Percentiles rank a stretch among this genome's conserved stretches.
phyloP scores from a whole-genome alignment of 1,139 yeast genomes.

The Magnusiomyces ingens region DNA sequence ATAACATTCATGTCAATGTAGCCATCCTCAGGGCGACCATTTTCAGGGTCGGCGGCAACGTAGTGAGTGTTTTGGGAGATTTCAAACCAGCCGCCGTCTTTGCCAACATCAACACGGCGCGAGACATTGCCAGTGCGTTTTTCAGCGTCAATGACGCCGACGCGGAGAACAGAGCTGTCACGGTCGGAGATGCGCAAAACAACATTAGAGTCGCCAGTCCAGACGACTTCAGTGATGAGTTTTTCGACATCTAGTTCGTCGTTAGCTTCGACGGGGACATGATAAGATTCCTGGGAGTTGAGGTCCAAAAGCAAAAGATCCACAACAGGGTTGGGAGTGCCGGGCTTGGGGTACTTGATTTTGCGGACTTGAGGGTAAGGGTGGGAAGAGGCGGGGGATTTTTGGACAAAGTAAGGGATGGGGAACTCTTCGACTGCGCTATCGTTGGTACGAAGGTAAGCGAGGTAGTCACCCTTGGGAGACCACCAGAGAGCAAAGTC shows the following conservation, averaged over 20 bases:
- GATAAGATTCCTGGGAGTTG: conserved; percentile 26
- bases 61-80: conserved; percentile 64
- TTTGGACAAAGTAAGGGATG: conserved; percentile 54
- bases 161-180: conserved; percentile 53
- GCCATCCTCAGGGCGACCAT: conserved; percentile 41
- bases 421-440: conserved; percentile 58
- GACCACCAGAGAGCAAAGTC: conserved; percentile 86
- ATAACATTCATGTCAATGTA: conserved; percentile 71
- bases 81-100: conserved; percentile 71
- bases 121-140: conserved; percentile 35
- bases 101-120: conserved; percentile 45
- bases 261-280: conserved; percentile 25
- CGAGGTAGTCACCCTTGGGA: conserved; percentile 56
- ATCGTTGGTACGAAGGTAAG: conserved; percentile 66
- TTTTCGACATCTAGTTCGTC: conserved; percentile 37
- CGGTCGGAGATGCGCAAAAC: conserved; percentile 67
- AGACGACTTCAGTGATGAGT: conserved; percentile 60
- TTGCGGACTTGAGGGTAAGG: conserved; percentile 52
- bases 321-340: conserved; percentile 61
- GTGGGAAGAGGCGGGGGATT: conserved; percentile 30
- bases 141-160: conserved; percentile 46
- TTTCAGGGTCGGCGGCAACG: conserved; percentile 52
- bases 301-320: conserved; percentile 44
- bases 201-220: conserved; percentile 55
- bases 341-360: conserved; percentile 88